Conservation (phyloP, 192 early-diverging fungal species). For the Chytriomyces sp. region DNA sequence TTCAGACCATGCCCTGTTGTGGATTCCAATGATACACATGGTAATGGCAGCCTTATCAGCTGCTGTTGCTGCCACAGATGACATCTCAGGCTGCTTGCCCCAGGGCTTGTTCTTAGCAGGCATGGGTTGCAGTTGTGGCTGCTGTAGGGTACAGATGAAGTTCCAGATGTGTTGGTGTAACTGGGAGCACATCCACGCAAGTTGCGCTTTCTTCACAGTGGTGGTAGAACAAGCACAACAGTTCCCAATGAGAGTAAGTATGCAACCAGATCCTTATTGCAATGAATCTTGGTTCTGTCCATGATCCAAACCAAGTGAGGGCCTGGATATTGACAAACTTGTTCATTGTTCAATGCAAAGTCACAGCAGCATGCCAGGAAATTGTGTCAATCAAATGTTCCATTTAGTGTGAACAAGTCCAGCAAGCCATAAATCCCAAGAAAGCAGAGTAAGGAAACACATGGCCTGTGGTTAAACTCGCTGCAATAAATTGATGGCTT, state of each 20-base stretch:
- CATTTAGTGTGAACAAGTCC: slow-evolving; percentile 4
- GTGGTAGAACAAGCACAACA: not conserved
- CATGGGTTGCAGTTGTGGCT: too few species aligned
- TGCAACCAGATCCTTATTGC: slow-evolving; percentile 1
- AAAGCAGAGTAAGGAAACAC: slow-evolving; percentile 32
- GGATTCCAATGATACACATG: too few species aligned
- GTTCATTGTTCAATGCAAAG: slow-evolving; percentile 20
- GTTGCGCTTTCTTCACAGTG: too few species aligned
- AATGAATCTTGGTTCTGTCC: slow-evolving; percentile 34
- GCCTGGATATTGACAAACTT: slow-evolving; percentile 23
- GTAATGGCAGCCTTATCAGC: too few species aligned
- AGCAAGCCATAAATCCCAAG: slow-evolving; percentile 21
- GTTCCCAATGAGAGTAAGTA: not conserved
- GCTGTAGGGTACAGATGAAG: too few species aligned
- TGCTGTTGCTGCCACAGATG: too few species aligned
- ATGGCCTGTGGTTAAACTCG: slow-evolving; percentile 14
- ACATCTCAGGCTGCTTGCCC: too few species aligned
- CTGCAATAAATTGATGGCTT: slow-evolving; percentile 11
- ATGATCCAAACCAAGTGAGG: slow-evolving; percentile 26
- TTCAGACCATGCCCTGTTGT: too few species aligned
- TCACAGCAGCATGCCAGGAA: slow-evolving; percentile 15
- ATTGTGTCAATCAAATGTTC: slow-evolving; percentile 24
- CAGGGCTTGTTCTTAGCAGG: too few species aligned
- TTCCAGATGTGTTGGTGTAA: too few species aligned
- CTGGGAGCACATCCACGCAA: too few species aligned